Conservation (phyloP, 2,329 filamentous ascomycete species). For the Pseudopithomyces maydicus region DNA sequence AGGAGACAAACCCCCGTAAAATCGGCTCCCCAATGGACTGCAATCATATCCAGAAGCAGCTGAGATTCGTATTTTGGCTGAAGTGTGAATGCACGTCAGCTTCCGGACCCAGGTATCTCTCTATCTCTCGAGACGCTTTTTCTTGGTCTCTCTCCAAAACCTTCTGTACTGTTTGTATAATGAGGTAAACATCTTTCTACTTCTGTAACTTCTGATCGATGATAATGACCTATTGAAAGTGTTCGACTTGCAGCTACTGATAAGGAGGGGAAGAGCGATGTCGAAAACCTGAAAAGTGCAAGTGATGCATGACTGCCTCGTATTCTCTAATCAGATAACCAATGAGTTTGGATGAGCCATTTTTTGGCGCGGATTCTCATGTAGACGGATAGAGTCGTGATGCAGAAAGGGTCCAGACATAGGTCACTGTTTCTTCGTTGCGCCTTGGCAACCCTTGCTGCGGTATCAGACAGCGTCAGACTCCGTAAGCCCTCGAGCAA, state of each 20-base stretch:
- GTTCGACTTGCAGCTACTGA: constrained; percentile 12
- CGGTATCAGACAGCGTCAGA: no score
- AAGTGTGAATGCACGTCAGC: background rate
- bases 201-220: no score
- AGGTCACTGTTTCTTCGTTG: no score
- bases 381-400: background rate
- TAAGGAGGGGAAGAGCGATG: constrained; percentile 16
- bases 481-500: no score
- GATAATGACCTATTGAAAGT: no score
- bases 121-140: background rate
- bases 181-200: no score
- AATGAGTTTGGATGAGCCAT: no score
- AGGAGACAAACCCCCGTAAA: background rate
- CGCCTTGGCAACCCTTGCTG: no score
- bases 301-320: no score
- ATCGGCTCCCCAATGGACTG: background rate
- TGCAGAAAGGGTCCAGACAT: no score
- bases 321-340: background rate
- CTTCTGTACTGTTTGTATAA: no score
- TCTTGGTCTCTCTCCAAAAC: background rate
- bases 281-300: background rate
- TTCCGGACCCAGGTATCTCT: background rate
- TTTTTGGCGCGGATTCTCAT: background rate
- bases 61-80: no score
- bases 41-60: background rate